Base-by-base conservation (phyloP, 176 grass and related monocot genomes). In the Cenchrus americanus region DNA sequence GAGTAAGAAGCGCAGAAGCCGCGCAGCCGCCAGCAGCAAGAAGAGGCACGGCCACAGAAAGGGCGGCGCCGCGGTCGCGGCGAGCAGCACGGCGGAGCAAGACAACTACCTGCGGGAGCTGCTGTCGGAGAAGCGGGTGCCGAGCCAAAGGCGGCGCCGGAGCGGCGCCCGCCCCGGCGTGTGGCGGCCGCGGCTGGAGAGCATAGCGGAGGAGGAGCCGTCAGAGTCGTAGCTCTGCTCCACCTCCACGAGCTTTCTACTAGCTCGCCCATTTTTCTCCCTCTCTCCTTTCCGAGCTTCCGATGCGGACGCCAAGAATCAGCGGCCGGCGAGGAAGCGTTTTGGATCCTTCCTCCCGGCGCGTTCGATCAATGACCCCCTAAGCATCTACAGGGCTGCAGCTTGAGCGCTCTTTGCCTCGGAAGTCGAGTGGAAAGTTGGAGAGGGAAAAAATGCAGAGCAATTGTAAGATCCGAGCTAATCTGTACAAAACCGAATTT, bases 171-270 rank as follows among this genome's bases (percentile, higher is more conserved):
- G 93, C 50, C 82, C 90, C 70, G 92, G 82, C 21, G 87, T 90
- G 73, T 95, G 92, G 95, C 81, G 92, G 10, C 95, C 92, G 62
- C 89, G 87, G 71, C 84, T 98, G 1, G 91, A 95, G 81, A 95
- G 92, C 82, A 98, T 98, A 26, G 72, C 81, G 3, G 34, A 37
- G 14, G 95, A 98, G 82, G 92, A 93, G 76, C 75, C 79, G 2
- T 82, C 42, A 0, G 66, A 79, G 27, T n/a, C n/a, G n/a, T 69
- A 83, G 74, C 81, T 60, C 42, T 34, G 6, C 69, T 83, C 18
- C 30, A 40, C 30, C 10, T 2, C 26, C 17, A 27, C 14, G 10
- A 68, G 63, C 46, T 37, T 37, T 37, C 34, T 37, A 4, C 34
- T 37, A 37, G 34, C 34, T 37, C 34, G 34, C 34, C 10, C 23